Evolutionary conservation across 2,329 filamentous ascomycete genomes (phyloP).

Genomic region (Lachnellula subtilissima): DNA sequence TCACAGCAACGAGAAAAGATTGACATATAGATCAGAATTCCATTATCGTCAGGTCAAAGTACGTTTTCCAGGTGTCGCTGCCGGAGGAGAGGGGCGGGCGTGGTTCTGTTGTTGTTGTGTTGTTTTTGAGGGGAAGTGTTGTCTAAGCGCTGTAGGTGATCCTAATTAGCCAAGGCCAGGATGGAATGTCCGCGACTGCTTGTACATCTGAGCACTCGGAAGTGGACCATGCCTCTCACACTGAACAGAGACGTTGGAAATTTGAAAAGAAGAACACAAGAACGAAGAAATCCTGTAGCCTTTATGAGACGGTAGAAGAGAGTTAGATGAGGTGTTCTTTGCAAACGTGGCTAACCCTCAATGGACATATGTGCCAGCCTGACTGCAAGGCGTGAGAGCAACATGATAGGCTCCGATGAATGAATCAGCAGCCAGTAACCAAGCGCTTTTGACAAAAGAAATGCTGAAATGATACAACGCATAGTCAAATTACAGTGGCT

Average conservation of each 20-base stretch:
- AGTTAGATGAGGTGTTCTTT: slow-evolving; percentile 26
- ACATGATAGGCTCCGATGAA: slow-evolving; percentile 29
- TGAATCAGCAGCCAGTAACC: slow-evolving; percentile 29
- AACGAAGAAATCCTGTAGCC: slow-evolving; percentile 14
- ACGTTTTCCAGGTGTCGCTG: not conserved
- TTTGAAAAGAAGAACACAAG: slow-evolving; percentile 8
- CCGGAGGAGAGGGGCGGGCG: not conserved
- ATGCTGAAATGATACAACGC: slow-evolving; percentile 34
- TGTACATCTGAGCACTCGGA: slow-evolving; percentile 18
- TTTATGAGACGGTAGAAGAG: slow-evolving; percentile 27
- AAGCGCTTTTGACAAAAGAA: slow-evolving; percentile 30
- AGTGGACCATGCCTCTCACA: slow-evolving; percentile 3
- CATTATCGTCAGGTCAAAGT: slow-evolving; percentile 1
- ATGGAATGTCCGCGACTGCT: slow-evolving; percentile 14
- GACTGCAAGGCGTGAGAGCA: slow-evolving; percentile 28
- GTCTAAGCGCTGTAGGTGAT: slow-evolving; percentile 10
- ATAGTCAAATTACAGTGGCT: slow-evolving; percentile 32
- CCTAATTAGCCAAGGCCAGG: slow-evolving; percentile 14
- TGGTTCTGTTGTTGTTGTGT: slow-evolving; percentile 9
- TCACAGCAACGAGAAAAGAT: not conserved
- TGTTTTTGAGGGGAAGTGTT: slow-evolving; percentile 7
- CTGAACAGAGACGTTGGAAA: slow-evolving; percentile 3
- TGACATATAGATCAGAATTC: slow-evolving; percentile 8
- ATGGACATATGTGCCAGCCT: slow-evolving; percentile 30
- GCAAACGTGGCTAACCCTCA: slow-evolving; percentile 31